A percentile compares a stretch with the other conserved stretches of the same genome.
Conservation (phyloP, 78 protist species). For the Planoprotostelium fungivorum region DNA sequence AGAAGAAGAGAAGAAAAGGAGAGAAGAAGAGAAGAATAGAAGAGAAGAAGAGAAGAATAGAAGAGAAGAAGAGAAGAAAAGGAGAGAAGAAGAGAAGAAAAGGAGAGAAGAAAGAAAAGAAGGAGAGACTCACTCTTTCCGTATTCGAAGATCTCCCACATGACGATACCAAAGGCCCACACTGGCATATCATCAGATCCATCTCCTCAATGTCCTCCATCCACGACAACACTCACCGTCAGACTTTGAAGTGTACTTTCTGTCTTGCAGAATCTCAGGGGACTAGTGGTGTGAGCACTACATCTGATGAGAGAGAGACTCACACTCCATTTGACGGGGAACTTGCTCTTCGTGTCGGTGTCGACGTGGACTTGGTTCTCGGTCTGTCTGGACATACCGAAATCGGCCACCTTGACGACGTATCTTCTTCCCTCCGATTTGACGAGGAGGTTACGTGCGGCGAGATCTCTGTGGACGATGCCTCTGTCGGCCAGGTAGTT, state of each 20-base stretch:
- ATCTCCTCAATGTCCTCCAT: background rate
- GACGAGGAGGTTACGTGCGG: conserved; percentile 5
- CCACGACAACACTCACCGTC: background rate
- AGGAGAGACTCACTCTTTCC: conserved; percentile 2
- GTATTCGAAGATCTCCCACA: background rate
- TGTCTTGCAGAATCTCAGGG: background rate
- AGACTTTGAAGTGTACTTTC: background rate
- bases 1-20: no score
- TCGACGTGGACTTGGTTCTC: background rate
- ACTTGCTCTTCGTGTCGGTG: background rate
- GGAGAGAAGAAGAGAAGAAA: no score
- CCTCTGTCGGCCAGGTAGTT: conserved; percentile 1
- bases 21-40: no score
- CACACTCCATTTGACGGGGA: background rate
- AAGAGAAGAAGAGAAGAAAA: no score
- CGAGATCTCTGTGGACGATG: background rate
- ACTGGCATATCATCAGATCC: background rate
- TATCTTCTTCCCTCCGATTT: background rate
- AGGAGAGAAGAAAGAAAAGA: no score
- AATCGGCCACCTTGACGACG: conserved; percentile 6
- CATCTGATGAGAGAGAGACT: background rate
- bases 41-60: no score
- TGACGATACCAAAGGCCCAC: background rate
- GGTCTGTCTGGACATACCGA: background rate
- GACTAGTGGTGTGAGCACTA: background rate